phyloP scores from a whole-genome alignment of 257 asterid genomes.

The Penstemon eatonii region DNA sequence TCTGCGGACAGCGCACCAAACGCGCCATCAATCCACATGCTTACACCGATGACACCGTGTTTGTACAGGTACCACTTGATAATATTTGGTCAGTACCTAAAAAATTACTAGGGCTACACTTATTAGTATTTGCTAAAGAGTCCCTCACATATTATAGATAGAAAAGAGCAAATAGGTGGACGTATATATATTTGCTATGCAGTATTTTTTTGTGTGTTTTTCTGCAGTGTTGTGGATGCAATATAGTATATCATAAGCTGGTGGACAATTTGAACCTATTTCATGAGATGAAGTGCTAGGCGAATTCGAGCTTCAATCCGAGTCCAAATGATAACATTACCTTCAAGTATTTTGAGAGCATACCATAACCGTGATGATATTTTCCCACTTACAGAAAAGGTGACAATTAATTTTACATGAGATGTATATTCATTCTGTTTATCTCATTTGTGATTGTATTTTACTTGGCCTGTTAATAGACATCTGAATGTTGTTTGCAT shows the following conservation, averaged over 20 bases:
- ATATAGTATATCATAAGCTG: slow-evolving; percentile 75
- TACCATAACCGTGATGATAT: slow-evolving; percentile 35
- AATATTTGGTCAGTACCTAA: neutral
- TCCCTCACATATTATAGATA: neutral
- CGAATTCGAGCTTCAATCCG: slow-evolving; percentile 78
- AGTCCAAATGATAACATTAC: slow-evolving; percentile 42
- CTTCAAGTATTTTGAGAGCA: slow-evolving; percentile 65
- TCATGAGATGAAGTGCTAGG: slow-evolving; percentile 93
- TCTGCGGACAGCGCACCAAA: slow-evolving; percentile 93
- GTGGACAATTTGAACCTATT: slow-evolving; percentile 93
- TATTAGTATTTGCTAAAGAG: neutral
- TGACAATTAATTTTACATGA: slow-evolving; percentile 23
- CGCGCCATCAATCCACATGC: slow-evolving; percentile 99
- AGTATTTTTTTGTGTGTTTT: neutral
- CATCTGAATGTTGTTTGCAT: neutral
- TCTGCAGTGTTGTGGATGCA: slow-evolving; percentile 93
- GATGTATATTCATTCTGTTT: slow-evolving; percentile 49
- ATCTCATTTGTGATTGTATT: slow-evolving; percentile 12
- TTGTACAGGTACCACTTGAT: slow-evolving; percentile 33
- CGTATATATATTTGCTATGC: no score
- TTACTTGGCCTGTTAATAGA: slow-evolving; percentile 30
- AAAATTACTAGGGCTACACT: no score
- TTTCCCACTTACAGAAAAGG: slow-evolving; percentile 56
- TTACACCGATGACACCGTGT: slow-evolving; percentile 73
- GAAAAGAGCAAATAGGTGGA: neutral